Conservation (phyloP, 2,329 filamentous ascomycete genomes). For the Diaporthe sp. region DNA sequence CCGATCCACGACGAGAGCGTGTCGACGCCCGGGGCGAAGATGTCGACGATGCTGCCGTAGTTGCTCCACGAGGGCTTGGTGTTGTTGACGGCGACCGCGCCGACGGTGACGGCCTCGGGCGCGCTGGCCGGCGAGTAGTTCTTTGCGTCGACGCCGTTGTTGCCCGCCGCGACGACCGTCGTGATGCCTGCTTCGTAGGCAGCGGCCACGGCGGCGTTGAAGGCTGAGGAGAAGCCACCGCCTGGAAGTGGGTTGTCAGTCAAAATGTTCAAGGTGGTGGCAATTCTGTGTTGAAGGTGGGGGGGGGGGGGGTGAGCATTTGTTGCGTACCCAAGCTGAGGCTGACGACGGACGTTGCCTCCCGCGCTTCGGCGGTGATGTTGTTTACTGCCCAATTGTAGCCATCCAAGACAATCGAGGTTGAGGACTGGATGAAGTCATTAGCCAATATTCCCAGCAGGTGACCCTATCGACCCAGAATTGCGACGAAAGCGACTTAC, state of each 20-base stretch:
- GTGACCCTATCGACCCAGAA: not conserved
- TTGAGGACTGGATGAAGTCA: not conserved
- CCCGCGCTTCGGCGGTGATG: constrained; percentile 35
- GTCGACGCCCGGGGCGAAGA: constrained; percentile 60
- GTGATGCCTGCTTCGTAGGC: constrained; percentile 54
- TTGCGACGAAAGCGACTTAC: not conserved
- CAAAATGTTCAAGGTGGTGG: not conserved
- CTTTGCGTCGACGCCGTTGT: constrained; percentile 50
- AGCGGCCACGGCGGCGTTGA: constrained; percentile 56
- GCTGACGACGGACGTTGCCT: constrained; percentile 33
- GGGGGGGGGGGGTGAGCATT: no score
- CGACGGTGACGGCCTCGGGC: constrained; percentile 58
- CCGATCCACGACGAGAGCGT: constrained; percentile 60
- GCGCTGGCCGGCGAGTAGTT: constrained; percentile 55
- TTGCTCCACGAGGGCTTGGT: constrained; percentile 58
- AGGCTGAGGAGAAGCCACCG: constrained; percentile 43
- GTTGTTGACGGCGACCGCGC: constrained; percentile 52
- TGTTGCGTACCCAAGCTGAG: constrained; percentile 35
- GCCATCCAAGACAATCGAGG: constrained; percentile 44
- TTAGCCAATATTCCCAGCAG: not conserved
- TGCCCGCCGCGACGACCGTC: constrained; percentile 60
- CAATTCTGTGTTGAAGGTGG: not conserved
- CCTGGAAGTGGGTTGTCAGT: not conserved
- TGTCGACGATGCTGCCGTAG: constrained; percentile 59
- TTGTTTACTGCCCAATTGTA: constrained; percentile 46